Base-by-base conservation (phyloP, 2,329 filamentous ascomycete genomes). In the Mariannaea sp. region DNA sequence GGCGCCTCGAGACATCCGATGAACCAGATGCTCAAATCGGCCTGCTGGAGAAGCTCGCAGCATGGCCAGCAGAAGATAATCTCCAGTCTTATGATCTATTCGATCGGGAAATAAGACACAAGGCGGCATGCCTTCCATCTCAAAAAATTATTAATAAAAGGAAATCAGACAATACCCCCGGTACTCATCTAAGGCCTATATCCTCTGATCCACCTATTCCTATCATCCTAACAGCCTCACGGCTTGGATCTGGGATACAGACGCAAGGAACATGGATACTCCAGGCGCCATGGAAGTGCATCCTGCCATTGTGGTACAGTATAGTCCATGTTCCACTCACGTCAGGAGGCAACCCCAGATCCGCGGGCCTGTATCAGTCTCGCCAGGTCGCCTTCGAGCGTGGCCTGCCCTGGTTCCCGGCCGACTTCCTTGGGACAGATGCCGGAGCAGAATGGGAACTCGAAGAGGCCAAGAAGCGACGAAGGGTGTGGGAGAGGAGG, bases 201-300 rank as follows among this genome's bases (percentile, higher is more conserved):
- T 59, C 77, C 1, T 77, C 75, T 7, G 92, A 97, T 65, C 89
- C 90, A 1, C 75, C 81, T 2, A 94, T 97, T 13, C 94, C 94
- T 1, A 73, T 93, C 32, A 76, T 93, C 1, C 73, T 95, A 5
- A 78, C 90, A 4, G 79, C 86, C 27, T 84, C 82, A 9, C 80
- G 84, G 3, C 69, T 79, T 8, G 69, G 73, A 9, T 64, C 70
- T 1, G 73, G 73, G 30, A 75, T 71, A 9, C 80, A 80, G 40
- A 75, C 77, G 1, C 85, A 88, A 41, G 87, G 88, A 0, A 86
- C 80, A 0, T 97, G 92, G 91, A 94, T 87, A 0, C 70, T 97
- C 1, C 77, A 97, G 19, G 80, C 94, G 3, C 94, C 94, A 0
- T 97, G 93, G 91, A 92, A 90, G 68, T 96, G 90, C 64, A 88